phyloP scores from a whole-genome alignment of 768 basidiomycete species.

The Termitomyces sp. region DNA sequence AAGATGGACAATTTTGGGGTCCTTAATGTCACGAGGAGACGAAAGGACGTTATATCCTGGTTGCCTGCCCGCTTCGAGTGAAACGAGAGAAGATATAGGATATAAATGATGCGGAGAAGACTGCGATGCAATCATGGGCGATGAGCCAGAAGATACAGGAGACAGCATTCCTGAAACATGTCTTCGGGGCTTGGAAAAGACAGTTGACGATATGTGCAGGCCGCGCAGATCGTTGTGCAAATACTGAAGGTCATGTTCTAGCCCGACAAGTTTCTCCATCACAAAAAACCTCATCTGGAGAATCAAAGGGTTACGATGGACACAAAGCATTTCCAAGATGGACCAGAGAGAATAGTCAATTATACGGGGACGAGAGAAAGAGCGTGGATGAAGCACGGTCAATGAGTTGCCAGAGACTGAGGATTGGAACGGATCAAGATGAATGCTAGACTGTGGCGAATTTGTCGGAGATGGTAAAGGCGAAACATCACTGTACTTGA shows the following conservation, averaged over 20 bases:
- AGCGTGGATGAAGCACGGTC: conserved; percentile 17
- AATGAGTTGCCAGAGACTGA: conserved; percentile 23
- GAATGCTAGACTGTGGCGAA: conserved; percentile 44
- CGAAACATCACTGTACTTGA: conserved; percentile 37
- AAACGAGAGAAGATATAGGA: conserved; percentile 13
- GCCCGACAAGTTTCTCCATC: conserved; percentile 54
- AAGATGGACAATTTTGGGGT: conserved; percentile 55
- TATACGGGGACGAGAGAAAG: conserved; percentile 42
- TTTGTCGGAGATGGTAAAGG: conserved; percentile 45
- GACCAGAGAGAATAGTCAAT: conserved; percentile 76
- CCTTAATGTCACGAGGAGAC: conserved; percentile 30
- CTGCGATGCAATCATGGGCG: conserved; percentile 33
- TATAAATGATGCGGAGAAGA: conserved; percentile 24
- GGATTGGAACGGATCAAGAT: conserved; percentile 27
- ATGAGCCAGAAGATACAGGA: conserved; percentile 45
- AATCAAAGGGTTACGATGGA: conserved; percentile 56
- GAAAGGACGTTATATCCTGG: conserved; percentile 36
- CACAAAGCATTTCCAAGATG: conserved; percentile 58
- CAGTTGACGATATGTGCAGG: conserved; percentile 43
- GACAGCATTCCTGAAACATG: conserved; percentile 39
- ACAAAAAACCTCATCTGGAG: conserved; percentile 62
- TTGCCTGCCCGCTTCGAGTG: conserved; percentile 26
- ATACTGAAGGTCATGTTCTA: conserved; percentile 47
- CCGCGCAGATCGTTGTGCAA: conserved; percentile 24
- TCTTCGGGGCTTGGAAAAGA: conserved; percentile 54